These are phyloP conservation scores for Tremella mesenterica DNA, from an alignment of 768 basidiomycete species.

Conservation along the genomic window DNA sequence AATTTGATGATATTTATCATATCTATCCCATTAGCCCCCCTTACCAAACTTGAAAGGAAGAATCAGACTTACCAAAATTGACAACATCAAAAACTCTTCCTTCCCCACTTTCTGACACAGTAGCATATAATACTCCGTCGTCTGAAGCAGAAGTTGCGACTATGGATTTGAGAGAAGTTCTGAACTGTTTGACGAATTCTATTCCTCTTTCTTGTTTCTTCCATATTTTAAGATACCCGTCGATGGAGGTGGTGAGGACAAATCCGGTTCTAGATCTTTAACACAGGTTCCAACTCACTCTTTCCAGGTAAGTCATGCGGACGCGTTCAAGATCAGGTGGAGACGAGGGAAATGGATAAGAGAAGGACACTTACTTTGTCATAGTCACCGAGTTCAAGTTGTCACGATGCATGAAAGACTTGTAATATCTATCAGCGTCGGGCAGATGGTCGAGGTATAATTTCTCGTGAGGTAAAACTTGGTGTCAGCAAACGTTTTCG, in stretches of 20 bases:
- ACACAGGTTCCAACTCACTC: not conserved
- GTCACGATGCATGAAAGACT: slow-evolving; percentile 97
- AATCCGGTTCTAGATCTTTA: slow-evolving; percentile 73
- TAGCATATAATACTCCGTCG: slow-evolving; percentile 87
- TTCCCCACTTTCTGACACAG: slow-evolving; percentile 78
- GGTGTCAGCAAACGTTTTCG: slow-evolving; percentile 4
- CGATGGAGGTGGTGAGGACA: slow-evolving; percentile 83
- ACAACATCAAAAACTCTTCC: slow-evolving; percentile 96
- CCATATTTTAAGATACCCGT: slow-evolving; percentile 97
- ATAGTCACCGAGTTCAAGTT: slow-evolving; percentile 77
- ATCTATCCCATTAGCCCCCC: slow-evolving; percentile 47
- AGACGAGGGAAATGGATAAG: not conserved
- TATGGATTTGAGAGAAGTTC: slow-evolving; percentile 76
- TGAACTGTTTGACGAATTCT: slow-evolving; percentile 97
- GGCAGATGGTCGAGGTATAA: slow-evolving; percentile 89
- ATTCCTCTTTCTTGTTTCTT: slow-evolving; percentile 93
- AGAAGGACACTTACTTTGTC: slow-evolving; percentile 58
- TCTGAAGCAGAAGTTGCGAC: slow-evolving; percentile 73
- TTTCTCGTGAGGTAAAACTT: slow-evolving; percentile 87
- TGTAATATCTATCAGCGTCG: slow-evolving; percentile 83
- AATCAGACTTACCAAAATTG: slow-evolving; percentile 72
- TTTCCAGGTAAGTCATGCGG: not conserved
- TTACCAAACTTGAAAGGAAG: not conserved
- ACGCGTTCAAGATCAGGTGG: too few species aligned
- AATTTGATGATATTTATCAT: slow-evolving; percentile 98